Conservation (phyloP, 441 rosid genomes). For the Adansonia gregorii region DNA sequence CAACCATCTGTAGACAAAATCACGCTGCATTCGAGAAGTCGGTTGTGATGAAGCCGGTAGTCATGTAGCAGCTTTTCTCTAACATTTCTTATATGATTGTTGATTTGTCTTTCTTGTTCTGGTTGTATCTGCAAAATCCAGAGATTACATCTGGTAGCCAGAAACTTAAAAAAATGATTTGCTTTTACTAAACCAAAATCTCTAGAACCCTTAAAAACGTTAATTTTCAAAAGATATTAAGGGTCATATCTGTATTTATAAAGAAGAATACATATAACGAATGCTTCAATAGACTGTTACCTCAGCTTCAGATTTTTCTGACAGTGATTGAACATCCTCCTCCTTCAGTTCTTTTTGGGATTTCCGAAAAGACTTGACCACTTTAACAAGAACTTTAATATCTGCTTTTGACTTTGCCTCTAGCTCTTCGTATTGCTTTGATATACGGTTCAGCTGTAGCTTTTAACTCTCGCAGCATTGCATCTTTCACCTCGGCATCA, state of each 20-base stretch:
- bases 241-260: not conserved
- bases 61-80: conserved; percentile 66
- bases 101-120: conserved; percentile 58
- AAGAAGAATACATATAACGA: conserved; percentile 15
- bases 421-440: conserved; percentile 69
- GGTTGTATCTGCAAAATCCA: conserved; percentile 62
- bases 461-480: conserved; percentile 61
- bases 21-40: conserved; percentile 68
- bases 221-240: not conserved
- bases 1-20: conserved; percentile 59
- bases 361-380: conserved; percentile 82
- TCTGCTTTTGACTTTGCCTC: conserved; percentile 96
- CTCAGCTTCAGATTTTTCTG: conserved; percentile 77
- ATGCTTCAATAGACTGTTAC: conserved; percentile 41
- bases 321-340: conserved; percentile 59
- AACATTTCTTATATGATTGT: conserved; percentile 48
- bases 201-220: not conserved
- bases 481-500: conserved; percentile 45
- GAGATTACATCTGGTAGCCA: not conserved
- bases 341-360: conserved; percentile 72
- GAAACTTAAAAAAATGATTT: not conserved
- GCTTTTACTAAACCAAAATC: conserved; percentile 6
- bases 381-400: conserved; percentile 89
- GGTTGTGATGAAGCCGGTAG: conserved; percentile 63
- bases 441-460: conserved; percentile 63